These are phyloP conservation scores for Iberis pinnata DNA, from an alignment of 345 rosid species.

Conservation along the genomic window DNA sequence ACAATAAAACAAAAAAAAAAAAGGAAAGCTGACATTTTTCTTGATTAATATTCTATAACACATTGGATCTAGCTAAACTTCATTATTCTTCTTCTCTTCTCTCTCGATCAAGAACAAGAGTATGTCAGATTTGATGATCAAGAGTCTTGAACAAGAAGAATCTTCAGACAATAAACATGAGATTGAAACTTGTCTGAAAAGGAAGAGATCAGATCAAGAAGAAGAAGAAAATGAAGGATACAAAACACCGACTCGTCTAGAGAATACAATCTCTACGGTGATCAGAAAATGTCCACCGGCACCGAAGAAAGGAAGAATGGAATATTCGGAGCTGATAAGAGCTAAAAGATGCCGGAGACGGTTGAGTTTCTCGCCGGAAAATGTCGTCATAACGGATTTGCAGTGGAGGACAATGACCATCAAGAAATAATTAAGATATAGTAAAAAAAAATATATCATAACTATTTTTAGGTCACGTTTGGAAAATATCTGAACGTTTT, in stretches of 20 bases:
- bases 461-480: slow-evolving; percentile 24
- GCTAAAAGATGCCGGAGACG: slow-evolving; percentile 21
- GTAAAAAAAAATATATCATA: not conserved
- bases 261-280: slow-evolving; percentile 25
- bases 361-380: slow-evolving; percentile 16
- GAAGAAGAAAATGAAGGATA: slow-evolving; percentile 22
- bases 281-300: slow-evolving; percentile 29
- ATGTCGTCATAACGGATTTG: slow-evolving; percentile 18
- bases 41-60: slow-evolving; percentile 31
- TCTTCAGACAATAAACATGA: slow-evolving; percentile 7
- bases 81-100: slow-evolving; percentile 6
- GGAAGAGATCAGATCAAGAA: slow-evolving; percentile 24
- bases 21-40: slow-evolving; percentile 30
- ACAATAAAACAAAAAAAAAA: not conserved
- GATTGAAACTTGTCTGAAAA: slow-evolving; percentile 11
- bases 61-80: slow-evolving; percentile 34
- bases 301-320: slow-evolving; percentile 8
- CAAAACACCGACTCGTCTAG: slow-evolving; percentile 28
- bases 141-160: slow-evolving; percentile 6
- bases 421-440: slow-evolving; percentile 6
- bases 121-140: slow-evolving; percentile 2
- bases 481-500: slow-evolving; percentile 29
- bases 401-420: slow-evolving; percentile 25
- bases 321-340: not conserved
- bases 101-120: slow-evolving; percentile 8